Base-by-base conservation (phyloP, 192 early-diverging fungal genomes). In the Coemansia sp. region DNA sequence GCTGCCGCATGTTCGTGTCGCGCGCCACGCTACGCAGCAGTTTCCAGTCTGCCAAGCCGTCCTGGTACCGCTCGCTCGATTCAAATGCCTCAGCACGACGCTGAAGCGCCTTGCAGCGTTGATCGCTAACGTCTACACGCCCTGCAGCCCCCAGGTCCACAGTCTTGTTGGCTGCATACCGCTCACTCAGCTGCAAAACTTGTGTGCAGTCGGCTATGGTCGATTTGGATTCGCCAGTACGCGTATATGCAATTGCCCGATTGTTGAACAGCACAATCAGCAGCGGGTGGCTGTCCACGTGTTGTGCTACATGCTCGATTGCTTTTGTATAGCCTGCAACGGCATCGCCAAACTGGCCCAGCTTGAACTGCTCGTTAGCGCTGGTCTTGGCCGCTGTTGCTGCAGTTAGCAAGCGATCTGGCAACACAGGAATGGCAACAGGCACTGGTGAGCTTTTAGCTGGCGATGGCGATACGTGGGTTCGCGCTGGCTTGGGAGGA, bases 311-410 rank as follows among this genome's bases (percentile, higher is more conserved):
- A 3, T 65, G 51, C 28, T 68, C 51, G 5, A 96, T 82, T 0
- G 91, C 87, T 10, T 55, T 50, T 3, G 82, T 80, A 68, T 98
- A 98, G 14, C 69, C 71, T 6, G 63, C 61, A 36, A 87, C 86
- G 0, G 94, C 92, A 9, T 88, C 87, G 42, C 80, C 87, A 76
- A 87, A 97, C 70, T 97, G 91, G 2, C 96, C 96, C 20, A 88
- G 77, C 65, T 93, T 94, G 72, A 93, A 98, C 10, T 71, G 57
- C 8, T 86, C 86, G 63, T 94, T 96, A 50, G 93, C 94, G 16
- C 61, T 60, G 14, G 80, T 70, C 53, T 89, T 86, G 57, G 72
- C 61, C 2, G 54, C 10, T 14, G 46, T 63, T 28, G 55, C 42
- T 19, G 55, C 47, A 14, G 33, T 21, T 15, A 72, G 57, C 15